phyloP scores from a whole-genome alignment of 805 yeast genomes.

The Cyberlindnera meyerae region DNA sequence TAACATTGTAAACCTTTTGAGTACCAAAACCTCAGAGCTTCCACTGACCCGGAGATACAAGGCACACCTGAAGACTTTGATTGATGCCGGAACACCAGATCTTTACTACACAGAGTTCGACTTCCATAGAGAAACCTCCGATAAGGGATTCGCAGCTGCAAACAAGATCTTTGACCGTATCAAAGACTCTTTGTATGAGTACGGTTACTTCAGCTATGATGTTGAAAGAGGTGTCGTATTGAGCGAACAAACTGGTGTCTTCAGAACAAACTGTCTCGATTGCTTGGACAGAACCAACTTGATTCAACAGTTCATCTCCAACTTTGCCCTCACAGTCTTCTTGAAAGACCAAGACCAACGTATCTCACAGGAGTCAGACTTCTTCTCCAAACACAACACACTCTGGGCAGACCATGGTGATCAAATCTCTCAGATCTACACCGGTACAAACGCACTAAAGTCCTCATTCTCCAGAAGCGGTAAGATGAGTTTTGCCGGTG shows the following conservation, averaged over 20 bases:
- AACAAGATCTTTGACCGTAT: slow-evolving; percentile 52
- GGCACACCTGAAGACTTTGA: slow-evolving; percentile 43
- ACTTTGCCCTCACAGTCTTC: slow-evolving; percentile 58
- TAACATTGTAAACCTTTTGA: slow-evolving; percentile 81
- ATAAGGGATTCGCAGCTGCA: slow-evolving; percentile 85
- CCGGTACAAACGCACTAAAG: slow-evolving; percentile 96
- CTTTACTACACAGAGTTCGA: slow-evolving; percentile 78
- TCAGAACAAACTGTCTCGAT: slow-evolving; percentile 90
- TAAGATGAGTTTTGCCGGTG: slow-evolving; percentile 95
- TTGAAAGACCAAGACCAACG: slow-evolving; percentile 37
- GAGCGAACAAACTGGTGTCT: slow-evolving; percentile 81
- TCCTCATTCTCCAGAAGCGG: slow-evolving; percentile 93
- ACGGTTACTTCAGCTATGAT: slow-evolving; percentile 82
- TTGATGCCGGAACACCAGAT: slow-evolving; percentile 31
- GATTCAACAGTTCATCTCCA: slow-evolving; percentile 78
- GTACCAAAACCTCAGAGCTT: slow-evolving; percentile 74
- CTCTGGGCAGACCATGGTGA: slow-evolving; percentile 99
- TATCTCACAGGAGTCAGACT: slow-evolving; percentile 41
- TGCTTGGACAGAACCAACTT: slow-evolving; percentile 93
- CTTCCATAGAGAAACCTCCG: slow-evolving; percentile 90
- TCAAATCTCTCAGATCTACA: slow-evolving; percentile 89
- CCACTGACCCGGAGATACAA: slow-evolving; percentile 65
- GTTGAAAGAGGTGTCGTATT: slow-evolving; percentile 45
- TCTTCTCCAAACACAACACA: slow-evolving; percentile 45
- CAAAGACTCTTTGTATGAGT: slow-evolving; percentile 61